Evolutionary conservation across 1,284 basidiomycete genomes (phyloP), one percentile per base, ranked within the genome.

Genomic region (Violaceomyces palustris): DNA sequence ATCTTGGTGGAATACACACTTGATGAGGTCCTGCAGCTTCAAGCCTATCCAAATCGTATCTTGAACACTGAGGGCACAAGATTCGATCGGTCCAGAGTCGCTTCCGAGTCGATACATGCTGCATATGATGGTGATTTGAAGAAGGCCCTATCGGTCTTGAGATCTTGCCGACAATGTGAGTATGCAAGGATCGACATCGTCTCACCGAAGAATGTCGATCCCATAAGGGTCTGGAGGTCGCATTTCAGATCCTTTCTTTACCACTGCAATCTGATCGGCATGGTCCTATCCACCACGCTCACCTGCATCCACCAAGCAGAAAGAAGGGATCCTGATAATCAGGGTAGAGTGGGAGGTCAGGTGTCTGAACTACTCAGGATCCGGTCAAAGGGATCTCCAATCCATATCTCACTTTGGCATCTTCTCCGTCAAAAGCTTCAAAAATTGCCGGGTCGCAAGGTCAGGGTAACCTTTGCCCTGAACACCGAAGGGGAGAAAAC

Each of bases 381-480:
- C 8, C 4, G 17, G 17, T 24, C 33, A 19, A n/a, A 15, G 9
- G n/a, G 10, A 35, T 22, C 14, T 21, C 3, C 18, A n/a, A 21
- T 18, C 50, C 8, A 32, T n/a, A 31, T 24, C 35, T 34, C 45
- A 23, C 19, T n/a, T 12, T 4, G 52, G 36, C 10, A 15, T 18
- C 3, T 22, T 12, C n/a, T 14, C 10, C 0, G 30, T 10, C 2
- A 63, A 22, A 1, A 45, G 29, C 5, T 18, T 12, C 3, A 66
- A 35, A 12, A 68, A 28, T 7, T 31, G 31, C 3, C 50, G 42
- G 3, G 61, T 63, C 1, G 58, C 57, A 3, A 36, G 26, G 35
- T 70, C 67, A 1, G 67, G 61, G 35, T 70, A 70, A 1, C 67
- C 67, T 35, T 63, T 64, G 0, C 50, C 67, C 35, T 46, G 2